phyloP scores from a whole-genome alignment of 2,329 filamentous ascomycete genomes.

The Talaromyces marneffei region DNA sequence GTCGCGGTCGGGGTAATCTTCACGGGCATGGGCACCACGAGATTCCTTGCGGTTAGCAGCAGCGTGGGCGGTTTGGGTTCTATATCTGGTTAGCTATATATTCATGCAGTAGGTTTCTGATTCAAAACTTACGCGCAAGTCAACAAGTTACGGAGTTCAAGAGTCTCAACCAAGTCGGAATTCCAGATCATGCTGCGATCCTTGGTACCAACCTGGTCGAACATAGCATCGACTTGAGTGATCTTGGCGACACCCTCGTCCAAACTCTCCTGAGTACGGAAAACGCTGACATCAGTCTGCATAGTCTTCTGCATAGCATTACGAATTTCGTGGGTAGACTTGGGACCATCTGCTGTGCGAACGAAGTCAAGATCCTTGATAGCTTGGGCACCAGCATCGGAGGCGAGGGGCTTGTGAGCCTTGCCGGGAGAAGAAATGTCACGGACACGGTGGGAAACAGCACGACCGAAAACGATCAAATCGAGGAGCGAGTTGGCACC shows the following conservation, averaged over 20 bases:
- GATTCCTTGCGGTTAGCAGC: slow-evolving; percentile 96
- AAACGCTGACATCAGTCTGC: slow-evolving; percentile 95
- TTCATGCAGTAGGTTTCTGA: not conserved
- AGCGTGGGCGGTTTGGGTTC: slow-evolving; percentile 81
- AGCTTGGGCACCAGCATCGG: slow-evolving; percentile 82
- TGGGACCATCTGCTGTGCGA: slow-evolving; percentile 75
- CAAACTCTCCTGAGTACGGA: slow-evolving; percentile 88
- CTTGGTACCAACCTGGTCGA: slow-evolving; percentile 83
- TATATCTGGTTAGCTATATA: slow-evolving; percentile 29
- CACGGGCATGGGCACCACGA: slow-evolving; percentile 90
- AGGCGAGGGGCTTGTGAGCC: slow-evolving; percentile 70
- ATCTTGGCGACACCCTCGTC: slow-evolving; percentile 91
- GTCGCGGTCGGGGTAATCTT: slow-evolving; percentile 93
- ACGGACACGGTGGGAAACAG: slow-evolving; percentile 92
- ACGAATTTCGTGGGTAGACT: slow-evolving; percentile 82
- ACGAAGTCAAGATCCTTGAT: slow-evolving; percentile 81
- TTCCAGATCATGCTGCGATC: slow-evolving; percentile 99
- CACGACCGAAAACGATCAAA: slow-evolving; percentile 94
- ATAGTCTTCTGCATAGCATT: slow-evolving; percentile 95
- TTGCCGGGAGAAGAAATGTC: slow-evolving; percentile 84
- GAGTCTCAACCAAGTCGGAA: slow-evolving; percentile 90
- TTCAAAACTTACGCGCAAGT: slow-evolving; percentile 79
- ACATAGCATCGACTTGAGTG: slow-evolving; percentile 72
- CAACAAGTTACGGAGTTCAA: slow-evolving; percentile 89
- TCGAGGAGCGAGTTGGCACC: slow-evolving; percentile 98